These are phyloP conservation scores for Arthroderma sp. DNA, from an alignment of 2,329 filamentous ascomycete genomes.

Conservation along the genomic window DNA sequence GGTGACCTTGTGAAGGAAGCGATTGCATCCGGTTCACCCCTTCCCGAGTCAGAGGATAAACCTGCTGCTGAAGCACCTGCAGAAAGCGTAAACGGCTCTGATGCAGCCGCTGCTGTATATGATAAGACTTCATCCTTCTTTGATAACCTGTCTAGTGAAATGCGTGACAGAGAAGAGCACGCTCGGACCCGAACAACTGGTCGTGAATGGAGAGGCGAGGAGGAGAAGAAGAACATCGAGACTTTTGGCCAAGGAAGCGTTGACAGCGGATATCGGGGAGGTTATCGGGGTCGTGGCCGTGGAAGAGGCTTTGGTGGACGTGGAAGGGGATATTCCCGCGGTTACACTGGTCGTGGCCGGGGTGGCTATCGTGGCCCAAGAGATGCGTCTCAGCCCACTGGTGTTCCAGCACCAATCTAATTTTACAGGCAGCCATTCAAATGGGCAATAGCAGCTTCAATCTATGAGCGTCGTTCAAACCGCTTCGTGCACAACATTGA, in stretches of 20 bases:
- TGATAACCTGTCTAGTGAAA: slow-evolving; percentile 92
- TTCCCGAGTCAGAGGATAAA: slow-evolving; percentile 40
- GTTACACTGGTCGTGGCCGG: slow-evolving; percentile 32
- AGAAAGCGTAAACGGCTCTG: slow-evolving; percentile 23
- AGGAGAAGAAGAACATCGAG: slow-evolving; percentile 91
- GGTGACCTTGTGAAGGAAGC: slow-evolving; percentile 80
- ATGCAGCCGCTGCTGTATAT: slow-evolving; percentile 44
- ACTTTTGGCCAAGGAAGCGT: slow-evolving; percentile 96
- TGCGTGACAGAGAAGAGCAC: slow-evolving; percentile 72
- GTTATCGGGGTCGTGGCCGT: slow-evolving; percentile 59
- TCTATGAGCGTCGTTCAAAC: too few species aligned
- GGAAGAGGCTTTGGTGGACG: slow-evolving; percentile 37
- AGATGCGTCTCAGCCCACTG: slow-evolving; percentile 24
- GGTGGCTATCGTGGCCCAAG: slow-evolving; percentile 33
- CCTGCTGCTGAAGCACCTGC: slow-evolving; percentile 25
- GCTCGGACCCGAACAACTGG: slow-evolving; percentile 54
- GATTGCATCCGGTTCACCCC: slow-evolving; percentile 61
- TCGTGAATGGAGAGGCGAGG: slow-evolving; percentile 79
- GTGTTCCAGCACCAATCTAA: slow-evolving; percentile 18
- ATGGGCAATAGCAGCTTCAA: too few species aligned
- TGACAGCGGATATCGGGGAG: slow-evolving; percentile 68
- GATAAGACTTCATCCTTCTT: slow-evolving; percentile 89
- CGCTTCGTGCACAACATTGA: too few species aligned
- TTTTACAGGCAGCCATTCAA: too few species aligned
- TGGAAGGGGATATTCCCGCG: slow-evolving; percentile 35